Evolutionary conservation across 2,329 filamentous ascomycete species (phyloP).

Genomic region (Teratosphaeria nubilosa): DNA sequence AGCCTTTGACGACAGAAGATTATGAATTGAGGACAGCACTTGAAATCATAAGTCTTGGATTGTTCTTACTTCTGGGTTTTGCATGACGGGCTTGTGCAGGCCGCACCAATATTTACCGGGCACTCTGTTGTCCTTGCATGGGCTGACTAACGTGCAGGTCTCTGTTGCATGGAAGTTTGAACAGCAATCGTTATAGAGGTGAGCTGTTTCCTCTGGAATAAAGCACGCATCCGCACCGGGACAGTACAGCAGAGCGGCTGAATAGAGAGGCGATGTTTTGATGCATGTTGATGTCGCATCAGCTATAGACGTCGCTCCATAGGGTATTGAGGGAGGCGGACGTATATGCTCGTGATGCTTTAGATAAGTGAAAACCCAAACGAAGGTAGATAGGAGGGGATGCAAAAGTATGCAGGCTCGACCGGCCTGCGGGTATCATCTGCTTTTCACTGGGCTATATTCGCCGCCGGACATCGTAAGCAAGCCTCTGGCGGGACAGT

Average conservation of each 20-base stretch:
- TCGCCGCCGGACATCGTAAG: neutral
- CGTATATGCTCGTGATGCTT: conserved; percentile 19
- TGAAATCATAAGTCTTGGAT: no score
- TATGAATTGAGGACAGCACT: no score
- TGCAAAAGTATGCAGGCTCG: neutral
- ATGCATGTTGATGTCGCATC: conserved; percentile 13
- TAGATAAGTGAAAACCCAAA: no score
- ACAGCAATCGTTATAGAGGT: neutral
- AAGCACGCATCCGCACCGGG: neutral
- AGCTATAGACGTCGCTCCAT: conserved; percentile 20
- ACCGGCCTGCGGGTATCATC: neutral
- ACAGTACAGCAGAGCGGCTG: conserved; percentile 1
- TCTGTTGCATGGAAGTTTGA: neutral
- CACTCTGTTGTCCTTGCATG: no score
- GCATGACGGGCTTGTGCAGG: no score
- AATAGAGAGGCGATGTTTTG: conserved; percentile 5
- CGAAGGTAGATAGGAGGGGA: neutral
- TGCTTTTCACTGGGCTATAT: neutral
- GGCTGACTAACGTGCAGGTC: neutral
- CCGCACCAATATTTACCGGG: no score
- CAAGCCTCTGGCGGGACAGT: no score
- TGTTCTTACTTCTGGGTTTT: no score
- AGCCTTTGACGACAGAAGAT: no score
- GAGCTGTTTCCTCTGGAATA: neutral
- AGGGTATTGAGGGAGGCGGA: conserved; percentile 7